Evolutionary conservation across 192 early-diverging fungal species (phyloP).

Genomic region (Piromyces sp.): DNA sequence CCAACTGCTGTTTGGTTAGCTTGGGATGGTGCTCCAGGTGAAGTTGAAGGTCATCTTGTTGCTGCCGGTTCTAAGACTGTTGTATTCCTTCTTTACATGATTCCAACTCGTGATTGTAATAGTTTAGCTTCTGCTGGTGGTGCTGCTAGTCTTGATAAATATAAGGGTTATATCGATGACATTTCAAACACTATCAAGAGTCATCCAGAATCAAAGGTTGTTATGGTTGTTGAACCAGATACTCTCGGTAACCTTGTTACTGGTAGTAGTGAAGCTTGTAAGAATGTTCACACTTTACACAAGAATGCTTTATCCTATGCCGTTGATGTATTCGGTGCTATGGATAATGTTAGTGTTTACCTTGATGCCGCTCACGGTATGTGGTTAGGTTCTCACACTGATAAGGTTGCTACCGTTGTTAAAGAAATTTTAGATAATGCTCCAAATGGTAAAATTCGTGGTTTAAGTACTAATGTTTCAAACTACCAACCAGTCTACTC

Average conservation of each 20-base stretch:
- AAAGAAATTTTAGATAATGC: neutral
- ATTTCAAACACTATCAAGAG: no score
- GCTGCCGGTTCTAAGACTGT: no score
- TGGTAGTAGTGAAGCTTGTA: no score
- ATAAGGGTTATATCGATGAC: neutral
- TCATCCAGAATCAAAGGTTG: no score
- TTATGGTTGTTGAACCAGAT: no score
- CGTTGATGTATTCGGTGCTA: neutral
- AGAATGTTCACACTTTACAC: neutral
- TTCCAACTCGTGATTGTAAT: neutral
- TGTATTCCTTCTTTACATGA: no score
- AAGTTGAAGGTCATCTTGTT: neutral
- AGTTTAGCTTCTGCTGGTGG: neutral
- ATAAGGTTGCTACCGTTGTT: neutral
- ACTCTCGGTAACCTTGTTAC: no score
- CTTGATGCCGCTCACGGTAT: constrained; percentile 22
- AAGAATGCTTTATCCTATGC: neutral
- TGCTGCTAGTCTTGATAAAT: neutral
- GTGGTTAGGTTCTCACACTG: constrained; percentile 10
- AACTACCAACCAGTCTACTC: neutral
- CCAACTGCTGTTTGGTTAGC: neutral
- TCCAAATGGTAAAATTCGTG: neutral
- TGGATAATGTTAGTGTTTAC: constrained; percentile 13
- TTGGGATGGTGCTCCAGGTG: neutral
- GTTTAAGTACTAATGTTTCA: neutral